Percentiles rank a stretch among this genome's conserved stretches.
Conservation (phyloP, 1,284 basidiomycete genomes). For the Sanguinoderma infundibulare region DNA sequence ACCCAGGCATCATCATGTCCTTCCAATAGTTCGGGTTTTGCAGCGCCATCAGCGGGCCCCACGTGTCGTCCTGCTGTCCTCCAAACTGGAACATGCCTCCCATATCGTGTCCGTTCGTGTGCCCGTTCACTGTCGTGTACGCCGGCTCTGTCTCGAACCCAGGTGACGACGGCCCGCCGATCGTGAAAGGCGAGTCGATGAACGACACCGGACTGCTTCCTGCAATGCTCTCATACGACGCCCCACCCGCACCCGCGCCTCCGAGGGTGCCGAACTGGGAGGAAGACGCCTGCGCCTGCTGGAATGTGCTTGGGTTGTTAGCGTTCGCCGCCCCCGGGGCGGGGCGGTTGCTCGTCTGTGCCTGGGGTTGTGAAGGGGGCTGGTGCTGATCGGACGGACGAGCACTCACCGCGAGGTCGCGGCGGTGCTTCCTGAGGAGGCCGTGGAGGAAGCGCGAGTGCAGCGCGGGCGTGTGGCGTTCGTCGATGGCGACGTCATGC, state of each 20-base stretch:
- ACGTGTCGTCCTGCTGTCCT: conserved; percentile 46
- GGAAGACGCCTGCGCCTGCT: background rate
- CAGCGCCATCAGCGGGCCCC: conserved; percentile 74
- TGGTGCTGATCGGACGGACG: conserved; percentile 40
- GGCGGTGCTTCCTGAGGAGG: conserved; percentile 67
- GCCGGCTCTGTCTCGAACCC: conserved; percentile 30
- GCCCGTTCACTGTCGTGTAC: conserved; percentile 26
- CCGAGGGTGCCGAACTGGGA: conserved; percentile 13
- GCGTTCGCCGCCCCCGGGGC: background rate
- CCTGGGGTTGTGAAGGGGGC: conserved; percentile 22
- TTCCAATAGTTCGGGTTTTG: conserved; percentile 75
- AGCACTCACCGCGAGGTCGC: conserved; percentile 57
- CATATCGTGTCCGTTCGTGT: conserved; percentile 2
- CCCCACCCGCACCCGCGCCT: conserved; percentile 2
- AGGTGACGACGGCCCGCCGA: conserved; percentile 20
- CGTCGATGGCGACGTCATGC: conserved; percentile 80
- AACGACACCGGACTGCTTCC: conserved; percentile 22
- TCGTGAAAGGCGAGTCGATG: conserved; percentile 21
- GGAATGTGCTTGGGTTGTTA: background rate
- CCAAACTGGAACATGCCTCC: conserved; percentile 29
- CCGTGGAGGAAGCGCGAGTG: conserved; percentile 81
- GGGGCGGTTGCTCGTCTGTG: conserved; percentile 14
- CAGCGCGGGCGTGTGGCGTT: conserved; percentile 79
- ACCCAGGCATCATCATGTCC: conserved; percentile 86
- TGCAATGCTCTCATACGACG: conserved; percentile 15